These are phyloP conservation scores for Arachis monticola DNA, from an alignment of 331 rosid genomes.

Conservation along the genomic window DNA sequence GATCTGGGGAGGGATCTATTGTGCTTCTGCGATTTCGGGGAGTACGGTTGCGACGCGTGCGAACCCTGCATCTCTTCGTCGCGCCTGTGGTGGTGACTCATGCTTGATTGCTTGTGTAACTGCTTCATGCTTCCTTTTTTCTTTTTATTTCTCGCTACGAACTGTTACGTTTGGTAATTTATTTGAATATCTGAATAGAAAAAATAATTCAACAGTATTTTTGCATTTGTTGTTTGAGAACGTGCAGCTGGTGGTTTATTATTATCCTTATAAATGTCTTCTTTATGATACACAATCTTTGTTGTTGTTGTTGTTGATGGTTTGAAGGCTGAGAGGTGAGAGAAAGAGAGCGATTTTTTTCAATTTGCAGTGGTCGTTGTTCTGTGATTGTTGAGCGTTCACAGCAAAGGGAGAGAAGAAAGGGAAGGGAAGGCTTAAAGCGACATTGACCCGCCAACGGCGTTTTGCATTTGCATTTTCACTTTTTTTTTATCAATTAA, in stretches of 20 bases:
- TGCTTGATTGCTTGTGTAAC: conserved; percentile 67
- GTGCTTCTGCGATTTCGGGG: conserved; percentile 76
- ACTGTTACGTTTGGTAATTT: neutral
- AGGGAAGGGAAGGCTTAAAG: neutral
- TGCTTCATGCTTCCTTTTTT: conserved; percentile 36
- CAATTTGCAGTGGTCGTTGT: neutral
- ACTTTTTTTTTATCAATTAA: neutral
- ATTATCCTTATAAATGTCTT: neutral
- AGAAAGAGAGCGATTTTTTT: neutral
- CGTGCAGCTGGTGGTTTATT: conserved; percentile 40
- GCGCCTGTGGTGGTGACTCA: conserved; percentile 61
- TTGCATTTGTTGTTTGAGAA: conserved; percentile 14
- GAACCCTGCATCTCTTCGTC: conserved; percentile 72
- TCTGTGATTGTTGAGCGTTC: neutral
- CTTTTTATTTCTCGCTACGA: neutral
- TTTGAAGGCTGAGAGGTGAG: neutral
- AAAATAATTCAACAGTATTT: neutral
- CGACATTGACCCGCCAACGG: conserved; percentile 1
- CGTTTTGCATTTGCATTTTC: neutral
- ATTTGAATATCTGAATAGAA: neutral
- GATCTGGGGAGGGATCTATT: conserved; percentile 86
- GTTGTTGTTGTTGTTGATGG: neutral
- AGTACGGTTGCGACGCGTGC: conserved; percentile 54
- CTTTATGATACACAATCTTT: neutral
- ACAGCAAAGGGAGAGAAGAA: neutral